A percentile compares a stretch with the other conserved stretches of the same genome.
These are phyloP conservation scores for Pseudotsuga menziesii DNA, from an alignment of 75 land plant genomes.

Conservation along the genomic window DNA sequence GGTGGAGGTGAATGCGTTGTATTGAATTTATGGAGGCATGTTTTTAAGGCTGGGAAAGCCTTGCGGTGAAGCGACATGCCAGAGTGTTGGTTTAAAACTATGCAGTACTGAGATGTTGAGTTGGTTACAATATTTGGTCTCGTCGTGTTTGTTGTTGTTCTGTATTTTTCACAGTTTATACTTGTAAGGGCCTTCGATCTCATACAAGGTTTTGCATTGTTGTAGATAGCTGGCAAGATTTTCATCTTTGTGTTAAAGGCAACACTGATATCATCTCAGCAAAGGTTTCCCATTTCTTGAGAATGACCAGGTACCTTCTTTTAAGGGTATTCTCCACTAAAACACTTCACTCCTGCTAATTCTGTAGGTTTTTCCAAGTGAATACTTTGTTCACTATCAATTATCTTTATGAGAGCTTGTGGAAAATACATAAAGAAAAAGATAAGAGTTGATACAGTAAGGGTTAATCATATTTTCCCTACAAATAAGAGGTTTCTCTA, in stretches of 20 bases:
- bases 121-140: not conserved
- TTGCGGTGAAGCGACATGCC: conserved; percentile 20
- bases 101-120: conserved; percentile 53
- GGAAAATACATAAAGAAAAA: conserved; percentile 7
- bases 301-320: conserved; percentile 1
- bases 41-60: too few species aligned
- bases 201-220: not conserved
- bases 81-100: conserved; percentile 56
- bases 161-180: not conserved
- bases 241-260: not conserved
- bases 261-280: not conserved
- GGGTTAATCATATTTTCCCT: not conserved
- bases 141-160: not conserved
- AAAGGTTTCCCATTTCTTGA: not conserved
- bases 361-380: conserved; percentile 5
- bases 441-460: conserved; percentile 8
- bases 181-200: not conserved
- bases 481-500: not conserved
- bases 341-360: not conserved
- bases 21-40: conserved; percentile 41
- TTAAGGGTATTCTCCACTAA: conserved; percentile 5
- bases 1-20: conserved; percentile 43
- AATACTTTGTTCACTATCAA: not conserved
- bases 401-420: not conserved
- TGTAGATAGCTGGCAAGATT: not conserved